phyloP scores from a whole-genome alignment of 2,329 filamentous ascomycete genomes.

The Bertia moriformis region DNA sequence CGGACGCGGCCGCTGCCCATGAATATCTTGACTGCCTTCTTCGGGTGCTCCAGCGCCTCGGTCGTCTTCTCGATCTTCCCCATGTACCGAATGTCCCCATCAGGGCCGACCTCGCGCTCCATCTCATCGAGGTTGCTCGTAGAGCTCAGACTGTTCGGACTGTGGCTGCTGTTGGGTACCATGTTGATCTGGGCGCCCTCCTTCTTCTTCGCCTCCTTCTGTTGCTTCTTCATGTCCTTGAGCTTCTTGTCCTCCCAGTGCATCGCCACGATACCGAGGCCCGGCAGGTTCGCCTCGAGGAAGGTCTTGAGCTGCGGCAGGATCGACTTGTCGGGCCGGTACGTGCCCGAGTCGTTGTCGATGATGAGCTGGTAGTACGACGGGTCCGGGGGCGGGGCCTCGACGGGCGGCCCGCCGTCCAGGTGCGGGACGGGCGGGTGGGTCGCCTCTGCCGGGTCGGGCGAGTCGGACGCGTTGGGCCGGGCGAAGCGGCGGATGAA shows the following conservation, averaged over 20 bases:
- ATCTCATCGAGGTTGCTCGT: constrained; percentile 34
- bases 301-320: constrained; percentile 60
- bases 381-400: constrained; percentile 27
- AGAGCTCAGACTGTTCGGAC: constrained; percentile 30
- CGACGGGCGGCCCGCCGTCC: constrained; percentile 29
- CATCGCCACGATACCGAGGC: constrained; percentile 58
- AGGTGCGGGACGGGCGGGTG: constrained; percentile 15
- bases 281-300: constrained; percentile 60
- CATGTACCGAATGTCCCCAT: constrained; percentile 14
- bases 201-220: constrained; percentile 60
- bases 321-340: constrained; percentile 67
- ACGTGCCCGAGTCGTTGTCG: constrained; percentile 90
- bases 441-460: not conserved
- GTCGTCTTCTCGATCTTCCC: not conserved
- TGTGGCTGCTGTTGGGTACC: constrained; percentile 40
- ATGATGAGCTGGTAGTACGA: constrained; percentile 71
- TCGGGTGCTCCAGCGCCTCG: not conserved
- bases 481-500: constrained; percentile 58
- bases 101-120: constrained; percentile 47
- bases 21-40: constrained; percentile 2
- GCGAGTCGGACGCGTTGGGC: not conserved
- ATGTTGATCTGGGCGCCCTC: constrained; percentile 34
- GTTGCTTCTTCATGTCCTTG: constrained; percentile 59
- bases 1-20: too few species aligned
- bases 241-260: constrained; percentile 70